phyloP scores from a whole-genome alignment of 2,329 filamentous ascomycete genomes.

The Fusarium beomiforme region DNA sequence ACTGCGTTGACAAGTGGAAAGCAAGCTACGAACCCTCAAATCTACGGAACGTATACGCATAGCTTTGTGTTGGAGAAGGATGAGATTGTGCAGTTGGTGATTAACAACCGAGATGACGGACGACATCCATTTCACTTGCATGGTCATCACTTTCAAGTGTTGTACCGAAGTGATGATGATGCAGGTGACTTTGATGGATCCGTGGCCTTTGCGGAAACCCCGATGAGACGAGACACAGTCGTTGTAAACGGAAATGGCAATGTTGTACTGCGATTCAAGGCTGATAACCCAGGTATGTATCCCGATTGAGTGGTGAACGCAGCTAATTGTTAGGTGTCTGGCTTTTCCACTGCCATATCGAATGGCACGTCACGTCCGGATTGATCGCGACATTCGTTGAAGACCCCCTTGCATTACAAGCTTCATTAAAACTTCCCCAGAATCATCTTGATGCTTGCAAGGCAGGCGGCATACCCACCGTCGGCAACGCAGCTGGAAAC shows the following conservation, averaged over 20 bases:
- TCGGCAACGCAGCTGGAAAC: conserved; percentile 81
- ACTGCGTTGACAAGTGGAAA: conserved; percentile 74
- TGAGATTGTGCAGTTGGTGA: conserved; percentile 75
- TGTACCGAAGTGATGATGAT: conserved; percentile 68
- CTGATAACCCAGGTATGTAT: conserved; percentile 70
- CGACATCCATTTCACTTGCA: conserved; percentile 84
- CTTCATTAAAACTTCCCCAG: conserved; percentile 66
- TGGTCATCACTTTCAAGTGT: conserved; percentile 77
- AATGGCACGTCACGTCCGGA: conserved; percentile 79
- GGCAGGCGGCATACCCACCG: conserved; percentile 58
- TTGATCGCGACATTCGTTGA: conserved; percentile 73
- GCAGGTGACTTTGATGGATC: conserved; percentile 63
- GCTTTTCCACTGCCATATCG: conserved; percentile 84
- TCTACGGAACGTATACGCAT: conserved; percentile 75
- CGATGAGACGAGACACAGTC: conserved; percentile 75
- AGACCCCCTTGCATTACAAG: conserved; percentile 70
- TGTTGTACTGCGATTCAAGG: conserved; percentile 73
- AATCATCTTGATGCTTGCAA: conserved; percentile 68
- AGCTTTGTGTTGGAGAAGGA: conserved; percentile 74
- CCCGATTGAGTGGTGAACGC: accelerated
- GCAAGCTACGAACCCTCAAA: conserved; percentile 62
- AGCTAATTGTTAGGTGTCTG: conserved; percentile 59
- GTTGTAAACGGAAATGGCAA: conserved; percentile 73
- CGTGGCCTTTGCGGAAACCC: conserved; percentile 61
- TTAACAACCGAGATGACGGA: conserved; percentile 80